A percentile compares a stretch with the other conserved stretches of the same genome.
These are phyloP conservation scores for Lactifluus subvellereus DNA, from an alignment of 768 basidiomycete genomes.

Conservation along the genomic window DNA sequence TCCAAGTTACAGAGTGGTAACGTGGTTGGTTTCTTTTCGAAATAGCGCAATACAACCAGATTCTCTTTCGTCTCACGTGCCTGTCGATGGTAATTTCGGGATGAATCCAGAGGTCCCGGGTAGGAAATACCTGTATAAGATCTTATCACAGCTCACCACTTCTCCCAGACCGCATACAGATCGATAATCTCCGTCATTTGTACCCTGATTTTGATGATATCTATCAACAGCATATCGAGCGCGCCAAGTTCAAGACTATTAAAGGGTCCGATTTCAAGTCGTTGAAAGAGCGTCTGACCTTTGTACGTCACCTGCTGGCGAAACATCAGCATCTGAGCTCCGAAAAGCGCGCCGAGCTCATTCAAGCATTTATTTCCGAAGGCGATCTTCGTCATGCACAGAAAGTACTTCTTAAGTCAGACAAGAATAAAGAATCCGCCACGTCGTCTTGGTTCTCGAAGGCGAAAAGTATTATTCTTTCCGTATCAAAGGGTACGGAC, in stretches of 20 bases:
- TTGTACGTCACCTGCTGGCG: not conserved
- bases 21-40: not conserved
- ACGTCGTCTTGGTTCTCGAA: not conserved
- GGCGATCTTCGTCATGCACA: not conserved
- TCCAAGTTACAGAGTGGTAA: not conserved
- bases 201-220: not conserved
- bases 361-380: not conserved
- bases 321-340: not conserved
- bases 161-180: not conserved
- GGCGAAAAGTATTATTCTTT: not conserved
- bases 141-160: not conserved
- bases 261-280: not conserved
- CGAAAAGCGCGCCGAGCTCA: not conserved
- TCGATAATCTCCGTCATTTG: not conserved
- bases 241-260: not conserved
- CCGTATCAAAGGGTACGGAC: no score
- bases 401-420: not conserved
- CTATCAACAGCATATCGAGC: not conserved
- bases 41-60: not conserved
- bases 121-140: not conserved
- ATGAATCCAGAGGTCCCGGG: not conserved
- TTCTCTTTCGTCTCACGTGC: not conserved
- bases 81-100: not conserved
- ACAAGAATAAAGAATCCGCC: not conserved
- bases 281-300: not conserved